Evolutionary conservation across 2,329 filamentous ascomycete species (phyloP), one percentile per base, ranked within the genome.

Genomic region (Alternaria sp.): DNA sequence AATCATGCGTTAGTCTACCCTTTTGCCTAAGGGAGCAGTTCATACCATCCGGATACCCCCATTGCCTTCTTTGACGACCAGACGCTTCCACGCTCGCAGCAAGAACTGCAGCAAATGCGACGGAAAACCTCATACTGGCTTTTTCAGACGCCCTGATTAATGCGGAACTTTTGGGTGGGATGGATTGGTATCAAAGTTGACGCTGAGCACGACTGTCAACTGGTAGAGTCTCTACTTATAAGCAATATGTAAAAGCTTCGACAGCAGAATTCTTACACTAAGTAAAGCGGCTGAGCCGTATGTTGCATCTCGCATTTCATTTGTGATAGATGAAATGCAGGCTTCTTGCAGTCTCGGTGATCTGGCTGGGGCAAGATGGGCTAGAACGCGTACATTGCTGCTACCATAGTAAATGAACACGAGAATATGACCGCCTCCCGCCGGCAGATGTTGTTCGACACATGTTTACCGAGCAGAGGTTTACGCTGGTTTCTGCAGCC

Each of bases 261-360:
- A n/a, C 24, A 39, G 30, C 16, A 24, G 36, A 32, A 30, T 28
- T 48, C 14, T 38, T 52, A 32, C 57, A 52, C 54, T 36, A 38
- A 36, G 52, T 44, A 20, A 64, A 47, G 47, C 57, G 54, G 61
- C 48, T 63, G 49, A 53, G 59, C 48, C 28, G 28, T 58, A 65
- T 61, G 58, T 61, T 62, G 62, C 62, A 61, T 63, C 62, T 59
- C 62, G 64, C 58, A 57, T 63, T 73, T 74, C 70, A 76, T 75
- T 74, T 75, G 5, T 60, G 65, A 67, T 75, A 75, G 59, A 76
- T 74, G 67, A 74, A 55, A 9, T 18, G 44, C 43, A 30, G 63
- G 59, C 64, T 42, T 44, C 63, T 70, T 53, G 57, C 59, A 65
- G 48, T 57, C 42, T 41, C n/a, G 36, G 57, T 62, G 55, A 46